Evolutionary conservation across 163 green algal genomes (phyloP).

Genomic region (Scenedesmus sp.): DNA sequence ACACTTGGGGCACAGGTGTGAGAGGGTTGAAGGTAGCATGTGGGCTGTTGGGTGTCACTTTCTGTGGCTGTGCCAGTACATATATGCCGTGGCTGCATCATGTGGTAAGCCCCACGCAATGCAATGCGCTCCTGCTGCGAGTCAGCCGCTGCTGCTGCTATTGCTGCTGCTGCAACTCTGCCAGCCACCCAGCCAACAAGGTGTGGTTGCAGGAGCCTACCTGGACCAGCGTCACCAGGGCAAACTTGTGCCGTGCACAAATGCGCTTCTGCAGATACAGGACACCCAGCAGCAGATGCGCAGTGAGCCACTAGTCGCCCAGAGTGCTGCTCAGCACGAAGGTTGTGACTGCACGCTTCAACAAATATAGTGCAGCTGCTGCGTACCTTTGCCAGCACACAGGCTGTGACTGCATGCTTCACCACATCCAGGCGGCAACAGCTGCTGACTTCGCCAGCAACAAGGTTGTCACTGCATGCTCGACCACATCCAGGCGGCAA

Average conservation of each 20-base stretch:
- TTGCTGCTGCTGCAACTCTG: too few relatives aligned
- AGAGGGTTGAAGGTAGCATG: too few relatives aligned
- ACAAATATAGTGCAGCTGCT: not conserved
- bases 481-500: not conserved
- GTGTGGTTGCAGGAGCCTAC: not conserved
- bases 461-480: too few relatives aligned
- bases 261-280: slow-evolving; percentile 22
- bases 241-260: slow-evolving; percentile 23
- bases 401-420: too few relatives aligned
- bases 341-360: not conserved
- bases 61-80: too few relatives aligned
- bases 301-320: not conserved
- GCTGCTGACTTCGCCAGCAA: not conserved
- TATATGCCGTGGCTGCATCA: too few relatives aligned
- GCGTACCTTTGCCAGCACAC: not conserved
- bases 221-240: not conserved
- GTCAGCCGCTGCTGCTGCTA: not conserved
- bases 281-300: not conserved
- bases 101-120: too few relatives aligned
- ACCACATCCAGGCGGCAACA: not conserved
- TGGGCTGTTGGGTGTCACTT: too few relatives aligned
- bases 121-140: too few relatives aligned
- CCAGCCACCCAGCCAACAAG: too few relatives aligned
- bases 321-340: not conserved
- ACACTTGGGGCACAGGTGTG: too few relatives aligned